A percentile compares a stretch with the other conserved stretches of the same genome.
These are phyloP conservation scores for Pichia pseudocactophila DNA, from an alignment of 805 yeast genomes.

Conservation along the genomic window DNA sequence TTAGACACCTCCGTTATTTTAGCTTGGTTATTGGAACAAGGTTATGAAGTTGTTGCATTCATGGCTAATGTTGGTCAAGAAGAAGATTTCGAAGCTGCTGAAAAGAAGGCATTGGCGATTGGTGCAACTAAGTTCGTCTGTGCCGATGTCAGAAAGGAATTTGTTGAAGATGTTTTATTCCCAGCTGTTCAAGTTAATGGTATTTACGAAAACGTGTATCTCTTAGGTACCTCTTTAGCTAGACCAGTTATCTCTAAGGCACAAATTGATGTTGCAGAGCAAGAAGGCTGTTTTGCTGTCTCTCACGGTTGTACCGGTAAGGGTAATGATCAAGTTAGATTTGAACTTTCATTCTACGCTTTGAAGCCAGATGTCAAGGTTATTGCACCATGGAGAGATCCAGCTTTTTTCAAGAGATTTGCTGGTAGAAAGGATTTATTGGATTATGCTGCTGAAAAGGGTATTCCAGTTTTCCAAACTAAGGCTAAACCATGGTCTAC, in stretches of 20 bases:
- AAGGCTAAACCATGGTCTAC: constrained; percentile 99
- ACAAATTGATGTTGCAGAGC: constrained; percentile 92
- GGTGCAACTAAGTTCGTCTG: constrained; percentile 95
- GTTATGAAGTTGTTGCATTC: constrained; percentile 96
- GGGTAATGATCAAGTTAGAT: constrained; percentile 99
- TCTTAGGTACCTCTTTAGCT: constrained; percentile 95
- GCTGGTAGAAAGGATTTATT: constrained; percentile 97
- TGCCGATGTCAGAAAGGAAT: constrained; percentile 91
- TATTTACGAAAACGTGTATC: constrained; percentile 93
- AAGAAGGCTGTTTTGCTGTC: constrained; percentile 97
- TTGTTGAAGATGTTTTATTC: constrained; percentile 83
- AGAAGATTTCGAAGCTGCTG: constrained; percentile 97
- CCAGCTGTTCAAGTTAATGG: constrained; percentile 98
- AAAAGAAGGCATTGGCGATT: constrained; percentile 88
- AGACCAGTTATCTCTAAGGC: constrained; percentile 99
- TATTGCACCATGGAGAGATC: constrained; percentile 99
- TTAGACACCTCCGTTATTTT: constrained; percentile 94
- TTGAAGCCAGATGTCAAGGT: constrained; percentile 94
- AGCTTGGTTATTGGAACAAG: constrained; percentile 97
- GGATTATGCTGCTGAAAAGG: constrained; percentile 87
- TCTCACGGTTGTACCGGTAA: constrained; percentile 99
- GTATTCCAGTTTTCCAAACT: constrained; percentile 93
- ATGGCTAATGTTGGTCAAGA: constrained; percentile 99
- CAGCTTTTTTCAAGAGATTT: constrained; percentile 85
- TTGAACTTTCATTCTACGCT: constrained; percentile 94